Evolutionary conservation across 371 early-diverging fungal genomes (phyloP).

Genomic region (Zopfochytrium polystomum): DNA sequence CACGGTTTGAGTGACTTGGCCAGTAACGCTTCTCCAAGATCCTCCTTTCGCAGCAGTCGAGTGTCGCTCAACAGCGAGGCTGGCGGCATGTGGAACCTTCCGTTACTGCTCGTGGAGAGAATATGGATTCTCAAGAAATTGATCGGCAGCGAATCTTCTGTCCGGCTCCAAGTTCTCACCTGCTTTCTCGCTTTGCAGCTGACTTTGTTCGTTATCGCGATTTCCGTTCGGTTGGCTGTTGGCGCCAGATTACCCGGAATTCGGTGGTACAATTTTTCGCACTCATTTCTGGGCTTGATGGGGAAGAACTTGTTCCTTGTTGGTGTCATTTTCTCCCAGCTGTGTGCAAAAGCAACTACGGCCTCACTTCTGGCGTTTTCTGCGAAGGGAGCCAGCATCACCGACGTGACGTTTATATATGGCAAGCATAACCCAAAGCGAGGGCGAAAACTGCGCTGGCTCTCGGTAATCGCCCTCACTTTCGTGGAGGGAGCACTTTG

Average conservation of each 20-base stretch:
- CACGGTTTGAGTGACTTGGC: too few species aligned
- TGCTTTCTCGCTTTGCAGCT: too few species aligned
- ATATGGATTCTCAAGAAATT: too few species aligned
- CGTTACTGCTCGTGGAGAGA: too few species aligned
- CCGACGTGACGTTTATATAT: slow-evolving; percentile 1
- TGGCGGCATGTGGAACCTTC: too few species aligned
- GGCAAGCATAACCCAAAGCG: slow-evolving; percentile 3
- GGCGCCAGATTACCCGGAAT: slow-evolving; percentile 15
- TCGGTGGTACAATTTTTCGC: slow-evolving; percentile 8
- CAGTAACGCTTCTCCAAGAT: too few species aligned
- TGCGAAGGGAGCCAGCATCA: slow-evolving; percentile 5
- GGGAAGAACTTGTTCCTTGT: slow-evolving; percentile 9
- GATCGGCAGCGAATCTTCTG: too few species aligned
- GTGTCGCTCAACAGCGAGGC: too few species aligned
- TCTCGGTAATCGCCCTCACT: background rate
- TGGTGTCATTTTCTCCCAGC: background rate
- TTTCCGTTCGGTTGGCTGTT: too few species aligned
- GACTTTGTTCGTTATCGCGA: too few species aligned
- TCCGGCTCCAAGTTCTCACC: too few species aligned
- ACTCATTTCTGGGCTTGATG: slow-evolving; percentile 8
- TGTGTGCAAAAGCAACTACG: slow-evolving; percentile 10
- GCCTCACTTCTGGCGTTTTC: slow-evolving; percentile 2
- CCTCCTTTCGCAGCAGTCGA: too few species aligned
- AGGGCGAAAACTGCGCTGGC: slow-evolving; percentile 15
- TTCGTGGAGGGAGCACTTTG: slow-evolving; percentile 5